Percentiles rank a stretch among this genome's conserved stretches.
These are phyloP conservation scores for Cutaneotrichosporon daszewskae DNA, from an alignment of 1,284 basidiomycete species.

Conservation along the genomic window DNA sequence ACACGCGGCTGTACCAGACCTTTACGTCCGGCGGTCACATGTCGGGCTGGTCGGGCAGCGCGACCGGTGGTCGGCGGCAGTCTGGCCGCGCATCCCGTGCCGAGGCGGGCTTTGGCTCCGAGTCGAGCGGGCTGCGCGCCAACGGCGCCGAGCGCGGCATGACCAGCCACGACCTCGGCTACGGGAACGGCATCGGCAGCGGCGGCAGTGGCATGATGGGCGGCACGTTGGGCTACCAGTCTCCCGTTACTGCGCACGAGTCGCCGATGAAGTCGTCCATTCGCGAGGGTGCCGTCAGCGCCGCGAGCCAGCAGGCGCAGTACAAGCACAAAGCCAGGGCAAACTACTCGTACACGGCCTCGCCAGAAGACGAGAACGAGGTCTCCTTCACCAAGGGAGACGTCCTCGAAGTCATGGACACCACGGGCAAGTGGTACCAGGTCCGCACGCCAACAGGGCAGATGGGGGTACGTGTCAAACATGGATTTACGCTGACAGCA, in stretches of 20 bases:
- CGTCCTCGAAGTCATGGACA: conserved; percentile 88
- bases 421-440: conserved; percentile 92
- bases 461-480: conserved; percentile 53
- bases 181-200: neutral
- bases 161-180: conserved; percentile 21
- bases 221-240: conserved; percentile 1
- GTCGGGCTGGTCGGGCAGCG: conserved; percentile 65
- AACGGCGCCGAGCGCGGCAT: conserved; percentile 26
- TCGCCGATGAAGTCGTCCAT: conserved; percentile 4
- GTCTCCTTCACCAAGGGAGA: conserved; percentile 92
- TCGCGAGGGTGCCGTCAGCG: no score
- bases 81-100: conserved; percentile 3
- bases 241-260: no score
- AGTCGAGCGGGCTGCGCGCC: conserved; percentile 13
- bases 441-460: conserved; percentile 77
- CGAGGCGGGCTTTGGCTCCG: conserved; percentile 12
- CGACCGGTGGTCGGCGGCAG: conserved; percentile 28
- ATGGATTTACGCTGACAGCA: conserved; percentile 8
- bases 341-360: conserved; percentile 67
- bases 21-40: conserved; percentile 83
- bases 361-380: conserved; percentile 91
- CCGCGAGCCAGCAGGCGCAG: no score
- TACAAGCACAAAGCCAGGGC: conserved; percentile 26
- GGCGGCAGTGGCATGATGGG: no score
- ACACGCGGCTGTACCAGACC: conserved; percentile 71